Base-by-base conservation (phyloP, 2,329 filamentous ascomycete genomes). In the Penicillium aurantiogriseum region DNA sequence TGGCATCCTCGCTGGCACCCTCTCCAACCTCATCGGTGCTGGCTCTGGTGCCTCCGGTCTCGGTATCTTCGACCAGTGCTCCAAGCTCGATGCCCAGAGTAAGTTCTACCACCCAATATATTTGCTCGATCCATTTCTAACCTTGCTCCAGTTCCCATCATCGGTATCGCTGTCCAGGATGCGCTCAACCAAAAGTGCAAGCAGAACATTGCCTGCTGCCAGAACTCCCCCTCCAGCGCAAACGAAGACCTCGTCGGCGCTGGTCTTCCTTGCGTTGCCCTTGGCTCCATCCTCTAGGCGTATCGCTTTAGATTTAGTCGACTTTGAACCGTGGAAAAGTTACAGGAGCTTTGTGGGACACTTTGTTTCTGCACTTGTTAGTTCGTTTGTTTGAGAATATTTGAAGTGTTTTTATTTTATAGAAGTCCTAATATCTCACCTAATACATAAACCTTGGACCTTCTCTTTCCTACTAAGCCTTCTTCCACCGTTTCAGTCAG, bases 51-150 rank as follows among this genome's bases (percentile, higher is more conserved):
- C 71, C 33, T 38, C 67, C 17, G 69, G 72, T 60, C 53, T 70
- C 49, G 72, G 70, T 67, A 56, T 77, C 63, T 75, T 76, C 63
- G 63, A 73, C 57, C 67, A 75, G 67, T 77, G 74, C 73, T 72
- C 72, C 66, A 72, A 74, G 68, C 67, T 77, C 39, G 62, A 66
- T 45, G 17, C 67, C 33, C 56, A 66, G 50, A 8, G 74, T 76
- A 67, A 51, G 73, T 58, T 33, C 2, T 9, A 8, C 17, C 25
- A 15, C 17, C 1, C 3, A 7, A 29, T 21, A 4, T 7, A 0
- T 27, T 11, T 17, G 10, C 1, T 9, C 0, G 1, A 3, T 5
- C 1, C 11, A 4, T 10, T 7, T 17, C 46, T 61, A 50, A 61
- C 33, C 8, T 6, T 0, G 13, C 11, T 19, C 2, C 50, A 69